These are phyloP conservation scores for Diplodia intermedia DNA, from an alignment of 2,329 filamentous ascomycete genomes.

Conservation along the genomic window DNA sequence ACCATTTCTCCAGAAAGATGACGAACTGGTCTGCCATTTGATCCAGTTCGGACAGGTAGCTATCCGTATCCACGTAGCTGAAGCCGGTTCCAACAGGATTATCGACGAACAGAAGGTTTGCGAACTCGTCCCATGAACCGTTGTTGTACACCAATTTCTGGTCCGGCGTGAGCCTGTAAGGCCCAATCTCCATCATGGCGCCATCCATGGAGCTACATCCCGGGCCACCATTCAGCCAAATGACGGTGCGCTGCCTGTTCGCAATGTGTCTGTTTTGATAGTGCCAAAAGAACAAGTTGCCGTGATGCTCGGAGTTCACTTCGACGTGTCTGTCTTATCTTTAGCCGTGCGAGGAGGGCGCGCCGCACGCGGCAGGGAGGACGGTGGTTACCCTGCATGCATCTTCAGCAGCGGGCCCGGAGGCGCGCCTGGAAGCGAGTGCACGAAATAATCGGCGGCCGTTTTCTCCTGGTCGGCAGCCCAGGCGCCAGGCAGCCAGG, in stretches of 20 bases:
- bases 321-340: conserved; percentile 77
- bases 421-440: conserved; percentile 82
- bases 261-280: conserved; percentile 96
- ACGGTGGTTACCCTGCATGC: conserved; percentile 81
- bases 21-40: conserved; percentile 92
- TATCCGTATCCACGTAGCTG: conserved; percentile 92
- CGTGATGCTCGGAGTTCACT: conserved; percentile 81
- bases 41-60: conserved; percentile 81
- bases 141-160: conserved; percentile 79
- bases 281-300: conserved; percentile 98
- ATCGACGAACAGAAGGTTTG: conserved; percentile 95
- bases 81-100: conserved; percentile 96
- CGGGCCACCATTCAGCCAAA: conserved; percentile 97
- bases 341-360: conserved; percentile 18
- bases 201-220: conserved; percentile 98
- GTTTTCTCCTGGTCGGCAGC: conserved; percentile 58
- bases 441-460: conserved; percentile 89
- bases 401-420: conserved; percentile 84
- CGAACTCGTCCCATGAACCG: conserved; percentile 98
- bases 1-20: conserved; percentile 89
- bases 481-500: conserved; percentile 41
- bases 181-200: conserved; percentile 93
- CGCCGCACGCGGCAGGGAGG: conserved; percentile 2
- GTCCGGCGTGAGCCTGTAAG: conserved; percentile 82
- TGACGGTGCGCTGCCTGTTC: conserved; percentile 85